Evolutionary conservation across 352 stramenopile genomes (phyloP).

Genomic region (Phytophthora hibernalis): DNA sequence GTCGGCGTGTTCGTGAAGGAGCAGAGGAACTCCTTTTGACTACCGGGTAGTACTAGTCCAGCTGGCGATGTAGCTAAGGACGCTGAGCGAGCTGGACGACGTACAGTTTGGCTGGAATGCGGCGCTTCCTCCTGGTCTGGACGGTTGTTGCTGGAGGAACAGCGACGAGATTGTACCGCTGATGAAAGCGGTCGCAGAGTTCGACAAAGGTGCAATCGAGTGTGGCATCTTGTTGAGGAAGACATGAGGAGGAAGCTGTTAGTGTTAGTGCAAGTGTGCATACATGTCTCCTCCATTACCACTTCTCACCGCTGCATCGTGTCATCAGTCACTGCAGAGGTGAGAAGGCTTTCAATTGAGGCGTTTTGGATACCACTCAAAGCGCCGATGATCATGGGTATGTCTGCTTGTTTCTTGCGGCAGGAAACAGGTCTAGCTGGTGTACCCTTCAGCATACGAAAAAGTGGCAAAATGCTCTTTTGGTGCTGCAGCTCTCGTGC

Average conservation of each 20-base stretch:
- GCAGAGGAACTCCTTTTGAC: conserved; percentile 15
- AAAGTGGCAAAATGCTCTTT: background rate
- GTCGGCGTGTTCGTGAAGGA: conserved; percentile 44
- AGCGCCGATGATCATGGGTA: conserved; percentile 33
- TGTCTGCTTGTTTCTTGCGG: conserved; percentile 9
- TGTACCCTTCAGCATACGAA: background rate
- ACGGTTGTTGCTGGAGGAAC: conserved; percentile 7
- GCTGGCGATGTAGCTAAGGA: conserved; percentile 2
- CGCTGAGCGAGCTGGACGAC: conserved; percentile 10
- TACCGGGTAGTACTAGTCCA: background rate
- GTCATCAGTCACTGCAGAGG: conserved; percentile 29
- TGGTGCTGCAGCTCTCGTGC: conserved; percentile 6
- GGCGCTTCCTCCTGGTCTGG: conserved; percentile 1
- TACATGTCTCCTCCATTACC: conserved; percentile 37
- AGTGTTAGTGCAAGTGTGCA: conserved; percentile 34
- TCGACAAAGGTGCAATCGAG: conserved; percentile 18
- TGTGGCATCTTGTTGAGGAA: conserved; percentile 32
- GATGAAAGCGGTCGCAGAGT: conserved; percentile 16
- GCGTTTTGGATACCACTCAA: conserved; percentile 34
- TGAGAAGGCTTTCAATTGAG: conserved; percentile 28
- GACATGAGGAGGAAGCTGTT: conserved; percentile 24
- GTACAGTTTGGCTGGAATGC: background rate
- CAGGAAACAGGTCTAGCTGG: conserved; percentile 1
- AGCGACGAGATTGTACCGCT: background rate
- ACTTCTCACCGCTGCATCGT: conserved; percentile 28